Conservation (phyloP, 2,329 filamentous ascomycete genomes). For the Beauveria bassiana region DNA sequence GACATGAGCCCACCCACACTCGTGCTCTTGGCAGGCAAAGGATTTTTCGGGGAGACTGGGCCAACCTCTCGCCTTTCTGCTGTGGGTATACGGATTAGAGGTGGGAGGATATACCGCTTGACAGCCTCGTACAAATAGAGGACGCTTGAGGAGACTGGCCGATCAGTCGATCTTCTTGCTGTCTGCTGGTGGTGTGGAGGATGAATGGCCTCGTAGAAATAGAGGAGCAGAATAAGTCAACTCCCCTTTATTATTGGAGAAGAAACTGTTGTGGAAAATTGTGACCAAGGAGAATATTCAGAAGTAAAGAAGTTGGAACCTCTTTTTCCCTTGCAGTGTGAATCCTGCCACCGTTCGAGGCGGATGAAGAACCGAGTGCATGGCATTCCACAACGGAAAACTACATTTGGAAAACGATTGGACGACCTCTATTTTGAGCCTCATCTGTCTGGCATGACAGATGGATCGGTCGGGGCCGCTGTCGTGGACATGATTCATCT, state of each 20-base stretch:
- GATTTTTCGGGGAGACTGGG: not conserved
- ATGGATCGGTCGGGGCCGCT: not conserved
- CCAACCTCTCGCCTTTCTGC: not conserved
- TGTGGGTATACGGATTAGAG: not conserved
- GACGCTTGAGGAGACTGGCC: not conserved
- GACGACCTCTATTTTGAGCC: not conserved
- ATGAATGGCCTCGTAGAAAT: not conserved
- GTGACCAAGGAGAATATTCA: too few species aligned
- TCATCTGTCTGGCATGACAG: not conserved
- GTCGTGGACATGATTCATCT: not conserved
- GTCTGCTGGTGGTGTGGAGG: not conserved
- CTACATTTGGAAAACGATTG: not conserved
- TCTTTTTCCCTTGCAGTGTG: not conserved
- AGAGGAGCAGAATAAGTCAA: not conserved
- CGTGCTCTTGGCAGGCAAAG: not conserved
- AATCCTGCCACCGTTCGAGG: not conserved
- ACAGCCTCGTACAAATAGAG: not conserved
- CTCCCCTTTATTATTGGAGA: not conserved
- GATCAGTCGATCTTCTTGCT: not conserved
- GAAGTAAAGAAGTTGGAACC: not conserved
- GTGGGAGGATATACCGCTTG: not conserved
- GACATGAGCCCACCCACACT: not conserved
- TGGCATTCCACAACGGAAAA: not conserved
- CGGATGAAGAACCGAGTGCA: not conserved
- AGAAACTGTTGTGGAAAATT: not conserved